Percentiles rank a stretch among this genome's conserved stretches.
phyloP scores from a whole-genome alignment of 768 basidiomycete genomes.

The Chalciporus pseudorubinellus region DNA sequence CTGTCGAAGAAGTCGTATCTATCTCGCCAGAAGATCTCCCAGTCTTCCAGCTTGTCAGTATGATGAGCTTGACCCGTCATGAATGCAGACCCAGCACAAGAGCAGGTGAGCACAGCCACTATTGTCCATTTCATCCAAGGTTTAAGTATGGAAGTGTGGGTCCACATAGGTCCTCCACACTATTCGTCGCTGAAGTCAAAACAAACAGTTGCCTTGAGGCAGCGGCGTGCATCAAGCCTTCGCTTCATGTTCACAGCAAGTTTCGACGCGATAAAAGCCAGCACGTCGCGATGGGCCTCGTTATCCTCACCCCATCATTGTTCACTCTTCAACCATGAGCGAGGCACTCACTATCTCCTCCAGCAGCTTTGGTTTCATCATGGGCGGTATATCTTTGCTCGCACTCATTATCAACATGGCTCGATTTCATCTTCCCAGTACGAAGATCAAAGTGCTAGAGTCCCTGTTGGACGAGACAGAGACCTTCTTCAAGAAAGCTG shows the following conservation, averaged over 20 bases:
- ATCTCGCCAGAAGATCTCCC: conserved; percentile 11
- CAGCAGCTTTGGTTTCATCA: neutral
- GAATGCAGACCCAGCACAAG: neutral
- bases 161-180: neutral
- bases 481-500: neutral
- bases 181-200: neutral
- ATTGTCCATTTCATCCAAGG: too few relatives aligned
- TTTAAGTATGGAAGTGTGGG: too few relatives aligned
- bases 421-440: conserved; percentile 1
- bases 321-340: neutral
- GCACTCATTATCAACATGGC: neutral
- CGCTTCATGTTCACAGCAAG: neutral
- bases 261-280: neutral
- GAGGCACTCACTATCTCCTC: neutral
- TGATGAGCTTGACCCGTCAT: neutral
- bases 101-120: neutral
- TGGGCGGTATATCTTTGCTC: neutral
- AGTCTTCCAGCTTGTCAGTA: neutral
- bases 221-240: neutral
- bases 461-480: neutral
- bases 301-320: neutral
- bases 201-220: neutral
- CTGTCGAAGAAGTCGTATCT: conserved; percentile 9
- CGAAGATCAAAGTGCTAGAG: conserved; percentile 2
- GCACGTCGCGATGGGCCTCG: neutral